These are phyloP conservation scores for Aspergillus sp. DNA, from an alignment of 2,329 filamentous ascomycete genomes.

Conservation along the genomic window DNA sequence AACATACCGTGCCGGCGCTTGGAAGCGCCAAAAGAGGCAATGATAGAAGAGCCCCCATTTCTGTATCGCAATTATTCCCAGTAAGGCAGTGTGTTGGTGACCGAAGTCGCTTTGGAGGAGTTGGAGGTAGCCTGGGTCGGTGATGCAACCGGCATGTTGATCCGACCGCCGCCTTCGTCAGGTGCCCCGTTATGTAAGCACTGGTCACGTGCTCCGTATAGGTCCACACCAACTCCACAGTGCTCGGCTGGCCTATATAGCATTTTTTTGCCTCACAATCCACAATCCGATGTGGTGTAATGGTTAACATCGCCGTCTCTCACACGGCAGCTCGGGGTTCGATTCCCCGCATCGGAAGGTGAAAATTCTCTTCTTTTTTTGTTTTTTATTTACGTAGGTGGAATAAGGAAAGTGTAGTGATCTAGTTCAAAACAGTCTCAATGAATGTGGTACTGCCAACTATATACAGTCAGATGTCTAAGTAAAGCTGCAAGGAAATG, in stretches of 20 bases:
- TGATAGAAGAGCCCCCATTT: conserved; percentile 89
- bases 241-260: not conserved
- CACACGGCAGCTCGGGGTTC: conserved; percentile 30
- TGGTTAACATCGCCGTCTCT: conserved; percentile 26
- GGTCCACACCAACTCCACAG: not conserved
- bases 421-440: not conserved
- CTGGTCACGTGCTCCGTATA: not conserved
- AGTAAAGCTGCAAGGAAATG: not conserved
- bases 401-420: not conserved
- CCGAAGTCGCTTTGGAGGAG: conserved; percentile 12
- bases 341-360: conserved; percentile 26
- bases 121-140: not conserved
- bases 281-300: conserved; percentile 23
- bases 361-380: not conserved
- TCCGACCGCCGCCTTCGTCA: not conserved
- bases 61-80: conserved; percentile 15
- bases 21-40: conserved; percentile 86
- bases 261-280: not conserved
- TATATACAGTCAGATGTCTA: not conserved
- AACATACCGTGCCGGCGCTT: conserved; percentile 77
- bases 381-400: not conserved
- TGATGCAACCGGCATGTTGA: conserved; percentile 10
- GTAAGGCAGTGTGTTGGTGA: not conserved
- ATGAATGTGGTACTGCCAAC: not conserved
- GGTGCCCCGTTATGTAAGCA: not conserved